phyloP scores from a whole-genome alignment of 1,284 basidiomycete genomes.

The Cerrena zonata region DNA sequence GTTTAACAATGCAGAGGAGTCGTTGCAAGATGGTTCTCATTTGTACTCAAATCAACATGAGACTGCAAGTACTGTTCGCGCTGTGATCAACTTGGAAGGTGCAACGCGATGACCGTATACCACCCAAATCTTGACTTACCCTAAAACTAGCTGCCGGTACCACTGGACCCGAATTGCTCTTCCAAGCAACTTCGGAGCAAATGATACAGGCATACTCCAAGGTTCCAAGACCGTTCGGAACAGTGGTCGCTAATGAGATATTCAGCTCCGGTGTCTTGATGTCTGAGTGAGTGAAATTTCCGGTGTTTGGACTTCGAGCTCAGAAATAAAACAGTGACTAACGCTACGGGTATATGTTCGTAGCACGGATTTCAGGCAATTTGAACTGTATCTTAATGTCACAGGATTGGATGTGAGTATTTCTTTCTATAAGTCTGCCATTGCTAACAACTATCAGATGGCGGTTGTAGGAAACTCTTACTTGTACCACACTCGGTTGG shows the following conservation, averaged over 20 bases:
- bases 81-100: slow-evolving; percentile 90
- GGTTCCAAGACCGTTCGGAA: slow-evolving; percentile 87
- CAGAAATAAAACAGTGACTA: background rate
- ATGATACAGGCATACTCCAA: slow-evolving; percentile 90
- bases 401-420: slow-evolving; percentile 74
- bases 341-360: background rate
- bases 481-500: slow-evolving; percentile 74
- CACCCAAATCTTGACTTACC: too few relatives aligned
- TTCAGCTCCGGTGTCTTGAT: slow-evolving; percentile 90
- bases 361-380: slow-evolving; percentile 91
- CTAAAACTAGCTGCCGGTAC: slow-evolving; percentile 69
- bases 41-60: slow-evolving; percentile 85
- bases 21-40: slow-evolving; percentile 92
- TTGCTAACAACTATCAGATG: slow-evolving; percentile 52
- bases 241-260: slow-evolving; percentile 88
- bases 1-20: slow-evolving; percentile 94
- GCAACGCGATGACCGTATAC: slow-evolving; percentile 2
- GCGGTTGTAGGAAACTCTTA: slow-evolving; percentile 92
- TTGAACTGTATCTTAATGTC: slow-evolving; percentile 84
- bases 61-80: slow-evolving; percentile 71
- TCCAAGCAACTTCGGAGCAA: slow-evolving; percentile 91
- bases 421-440: background rate
- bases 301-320: background rate
- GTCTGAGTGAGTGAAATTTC: slow-evolving; percentile 77
- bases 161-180: slow-evolving; percentile 83